A percentile compares a stretch with the other conserved stretches of the same genome.
These are phyloP conservation scores for Rhinocladiella mackenziei DNA, from an alignment of 2,329 filamentous ascomycete genomes.

Conservation along the genomic window DNA sequence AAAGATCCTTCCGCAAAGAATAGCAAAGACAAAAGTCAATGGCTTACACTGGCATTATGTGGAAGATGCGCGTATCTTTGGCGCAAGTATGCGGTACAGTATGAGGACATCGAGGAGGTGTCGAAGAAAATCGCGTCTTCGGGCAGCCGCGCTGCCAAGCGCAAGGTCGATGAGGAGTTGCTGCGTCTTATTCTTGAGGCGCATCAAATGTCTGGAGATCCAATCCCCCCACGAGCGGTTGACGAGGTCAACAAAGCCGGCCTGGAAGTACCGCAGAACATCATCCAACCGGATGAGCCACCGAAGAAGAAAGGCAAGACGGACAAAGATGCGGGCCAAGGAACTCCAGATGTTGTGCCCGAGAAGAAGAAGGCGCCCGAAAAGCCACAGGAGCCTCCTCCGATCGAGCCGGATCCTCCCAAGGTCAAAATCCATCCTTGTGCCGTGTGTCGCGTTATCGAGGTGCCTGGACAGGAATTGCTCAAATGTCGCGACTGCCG, in stretches of 20 bases:
- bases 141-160: conserved; percentile 78
- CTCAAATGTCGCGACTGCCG: conserved; percentile 82
- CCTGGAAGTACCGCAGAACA: conserved; percentile 37
- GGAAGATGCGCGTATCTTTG: conserved; percentile 87
- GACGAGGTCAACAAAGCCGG: conserved; percentile 44
- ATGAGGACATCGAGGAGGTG: conserved; percentile 89
- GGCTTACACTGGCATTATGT: conserved; percentile 78
- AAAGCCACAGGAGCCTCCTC: conserved; percentile 54
- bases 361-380: conserved; percentile 58
- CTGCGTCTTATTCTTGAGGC: conserved; percentile 44
- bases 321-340: conserved; percentile 48
- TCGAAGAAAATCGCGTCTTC: conserved; percentile 78
- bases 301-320: conserved; percentile 60
- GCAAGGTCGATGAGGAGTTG: conserved; percentile 86
- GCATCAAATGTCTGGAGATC: conserved; percentile 42
- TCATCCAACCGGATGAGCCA: conserved; percentile 42
- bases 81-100: conserved; percentile 93
- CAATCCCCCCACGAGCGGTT: conserved; percentile 41
- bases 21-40: conserved; percentile 69
- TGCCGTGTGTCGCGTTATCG: conserved; percentile 73
- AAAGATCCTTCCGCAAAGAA: conserved; percentile 62
- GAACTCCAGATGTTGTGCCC: conserved; percentile 43
- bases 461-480: conserved; percentile 67
- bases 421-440: conserved; percentile 77
- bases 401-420: conserved; percentile 71